Evolutionary conservation across 768 basidiomycete species (phyloP), one percentile per base, ranked within the genome.

Genomic region (Lactifluus pinguis): DNA sequence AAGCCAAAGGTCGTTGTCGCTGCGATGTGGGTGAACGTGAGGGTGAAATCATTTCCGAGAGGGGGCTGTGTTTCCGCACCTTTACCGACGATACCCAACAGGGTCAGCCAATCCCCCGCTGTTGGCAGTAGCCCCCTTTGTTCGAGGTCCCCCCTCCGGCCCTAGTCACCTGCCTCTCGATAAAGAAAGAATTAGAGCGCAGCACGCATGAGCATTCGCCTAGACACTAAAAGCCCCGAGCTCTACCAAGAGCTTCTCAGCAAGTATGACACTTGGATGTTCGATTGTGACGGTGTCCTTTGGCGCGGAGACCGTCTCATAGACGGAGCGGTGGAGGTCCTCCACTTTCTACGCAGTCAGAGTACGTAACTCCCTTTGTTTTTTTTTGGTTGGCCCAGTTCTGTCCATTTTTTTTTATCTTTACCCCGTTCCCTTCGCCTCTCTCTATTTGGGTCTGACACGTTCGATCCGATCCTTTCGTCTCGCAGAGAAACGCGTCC

Each of bases 221-320:
- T 66, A 36, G 54, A 51, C 42, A 4, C 61, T 45, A 54, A 64
- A 44, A 36, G 55, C 19, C 56, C 65, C 52, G 56, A 65, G 38
- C 68, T 72, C 49, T 80, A 80, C 67, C 62, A 68, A 34, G 59
- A 59, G 44, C 73, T 82, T 39, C 63, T 82, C 34, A 76, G 79
- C 68, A 74, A 81, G 69, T 93, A 88, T 71, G 94, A 98, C 70
- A 95, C 94, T 30, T 95, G 93, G 85, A 80, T 98, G 74, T 90
- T 97, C 65, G 94, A 98, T 73, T 98, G 95, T 70, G 94, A 98
- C 69, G 95, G 94, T 14, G 95, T 98, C 21, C 78, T 98, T 38
- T 98, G 95, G 91, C 83, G 85, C 59, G 94, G 89, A 15, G 87
- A 89, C 72, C 77, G 79, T 51, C 76, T 89, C 34, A 82, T 95